These are phyloP conservation scores for Phytophthora hibernalis DNA, from an alignment of 352 stramenopile genomes.

Conservation along the genomic window DNA sequence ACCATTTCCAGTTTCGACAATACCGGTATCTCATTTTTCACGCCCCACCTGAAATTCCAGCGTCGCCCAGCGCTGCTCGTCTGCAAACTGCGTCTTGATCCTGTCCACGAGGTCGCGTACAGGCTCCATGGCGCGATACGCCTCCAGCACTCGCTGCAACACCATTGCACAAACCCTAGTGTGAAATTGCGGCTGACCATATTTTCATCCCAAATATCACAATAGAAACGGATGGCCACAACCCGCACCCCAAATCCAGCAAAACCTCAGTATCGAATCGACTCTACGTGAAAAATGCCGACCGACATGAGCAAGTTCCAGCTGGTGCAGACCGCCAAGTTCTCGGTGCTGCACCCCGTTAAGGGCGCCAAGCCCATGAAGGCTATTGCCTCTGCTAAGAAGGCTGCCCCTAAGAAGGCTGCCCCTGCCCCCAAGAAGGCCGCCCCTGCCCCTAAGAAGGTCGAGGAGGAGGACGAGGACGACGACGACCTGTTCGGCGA, in stretches of 20 bases:
- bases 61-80: constrained; percentile 49
- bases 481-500: constrained; percentile 70
- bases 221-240: constrained; percentile 21
- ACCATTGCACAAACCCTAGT: neutral
- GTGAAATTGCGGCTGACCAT: neutral
- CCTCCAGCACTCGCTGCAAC: constrained; percentile 54
- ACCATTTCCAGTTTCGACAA: neutral
- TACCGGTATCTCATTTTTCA: neutral
- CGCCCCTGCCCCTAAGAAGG: constrained; percentile 44
- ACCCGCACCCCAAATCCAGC: neutral
- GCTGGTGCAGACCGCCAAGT: constrained; percentile 74
- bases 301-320: constrained; percentile 65
- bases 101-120: constrained; percentile 47
- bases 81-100: constrained; percentile 43
- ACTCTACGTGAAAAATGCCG: constrained; percentile 38
- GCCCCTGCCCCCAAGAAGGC: constrained; percentile 36
- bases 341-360: constrained; percentile 62
- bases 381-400: constrained; percentile 45
- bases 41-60: constrained; percentile 62
- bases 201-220: constrained; percentile 3
- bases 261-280: constrained; percentile 32
- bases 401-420: constrained; percentile 37
- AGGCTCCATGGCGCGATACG: constrained; percentile 73
- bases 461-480: constrained; percentile 43
- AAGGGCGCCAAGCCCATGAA: constrained; percentile 76